These are phyloP conservation scores for Magnusiomyces ingens DNA, from an alignment of 1,139 yeast genomes.

Conservation along the genomic window DNA sequence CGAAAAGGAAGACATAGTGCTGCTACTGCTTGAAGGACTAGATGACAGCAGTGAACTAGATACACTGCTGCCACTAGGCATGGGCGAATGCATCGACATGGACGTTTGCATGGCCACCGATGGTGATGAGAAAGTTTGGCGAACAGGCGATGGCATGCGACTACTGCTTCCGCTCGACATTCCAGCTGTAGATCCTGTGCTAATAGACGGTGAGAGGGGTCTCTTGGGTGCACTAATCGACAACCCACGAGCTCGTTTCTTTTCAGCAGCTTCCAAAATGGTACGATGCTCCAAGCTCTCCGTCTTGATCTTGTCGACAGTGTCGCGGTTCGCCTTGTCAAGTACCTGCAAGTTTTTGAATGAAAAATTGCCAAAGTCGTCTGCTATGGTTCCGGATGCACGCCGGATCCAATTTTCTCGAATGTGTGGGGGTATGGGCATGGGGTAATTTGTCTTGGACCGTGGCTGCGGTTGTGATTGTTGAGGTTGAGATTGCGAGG, in stretches of 20 bases:
- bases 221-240: slow-evolving; percentile 21
- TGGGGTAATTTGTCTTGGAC: slow-evolving; percentile 25
- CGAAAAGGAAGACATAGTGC: slow-evolving; percentile 11
- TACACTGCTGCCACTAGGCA: slow-evolving; percentile 9
- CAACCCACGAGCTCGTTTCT: slow-evolving; percentile 23
- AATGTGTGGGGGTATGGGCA: slow-evolving; percentile 49
- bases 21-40: slow-evolving; percentile 17
- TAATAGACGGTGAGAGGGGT: slow-evolving; percentile 16
- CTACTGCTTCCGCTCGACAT: slow-evolving; percentile 1
- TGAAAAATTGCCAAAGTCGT: slow-evolving; percentile 90
- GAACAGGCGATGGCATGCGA: slow-evolving; percentile 14
- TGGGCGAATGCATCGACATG: slow-evolving; percentile 17
- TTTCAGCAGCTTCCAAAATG: slow-evolving; percentile 4
- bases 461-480: slow-evolving; percentile 2
- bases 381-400: slow-evolving; percentile 50
- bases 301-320: slow-evolving; percentile 72
- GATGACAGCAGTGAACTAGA: slow-evolving; percentile 13
- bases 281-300: slow-evolving; percentile 56
- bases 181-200: background rate
- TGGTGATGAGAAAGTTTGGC: slow-evolving; percentile 5
- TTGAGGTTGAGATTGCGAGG: slow-evolving; percentile 5
- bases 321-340: slow-evolving; percentile 91
- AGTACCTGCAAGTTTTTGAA: slow-evolving; percentile 83
- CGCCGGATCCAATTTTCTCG: slow-evolving; percentile 56
- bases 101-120: slow-evolving; percentile 16